These are phyloP conservation scores for Caloboletus firmus DNA, from an alignment of 1,284 basidiomycete species.

Conservation along the genomic window DNA sequence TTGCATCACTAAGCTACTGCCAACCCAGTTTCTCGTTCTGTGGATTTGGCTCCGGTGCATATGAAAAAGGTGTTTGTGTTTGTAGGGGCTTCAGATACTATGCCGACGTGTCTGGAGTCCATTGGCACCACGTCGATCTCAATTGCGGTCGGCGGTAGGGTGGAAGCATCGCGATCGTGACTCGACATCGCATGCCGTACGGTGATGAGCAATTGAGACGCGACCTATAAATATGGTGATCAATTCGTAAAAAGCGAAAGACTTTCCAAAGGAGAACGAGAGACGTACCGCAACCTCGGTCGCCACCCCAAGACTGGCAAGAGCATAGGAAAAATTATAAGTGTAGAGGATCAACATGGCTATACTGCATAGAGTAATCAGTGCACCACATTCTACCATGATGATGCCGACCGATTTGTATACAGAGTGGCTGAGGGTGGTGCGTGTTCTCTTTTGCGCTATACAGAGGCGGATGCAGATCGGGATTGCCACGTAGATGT, in stretches of 20 bases:
- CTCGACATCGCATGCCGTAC: conserved; percentile 17
- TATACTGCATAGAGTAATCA: conserved; percentile 9
- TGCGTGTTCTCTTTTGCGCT: conserved; percentile 8
- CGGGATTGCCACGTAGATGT: conserved; percentile 14
- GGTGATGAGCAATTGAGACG: conserved; percentile 26
- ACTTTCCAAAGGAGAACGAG: too few relatives aligned
- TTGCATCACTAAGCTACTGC: background rate
- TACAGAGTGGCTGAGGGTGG: conserved; percentile 2
- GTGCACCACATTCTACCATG: conserved; percentile 16
- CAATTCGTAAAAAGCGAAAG: background rate
- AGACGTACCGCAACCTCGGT: conserved; percentile 21
- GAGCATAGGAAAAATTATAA: background rate
- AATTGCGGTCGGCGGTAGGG: background rate
- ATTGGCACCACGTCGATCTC: background rate
- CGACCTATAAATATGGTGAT: conserved; percentile 5
- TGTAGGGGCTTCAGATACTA: background rate
- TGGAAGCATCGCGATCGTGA: background rate
- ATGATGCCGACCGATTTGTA: conserved; percentile 13
- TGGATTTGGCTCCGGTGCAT: background rate
- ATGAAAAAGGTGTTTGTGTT: background rate
- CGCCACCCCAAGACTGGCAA: conserved; percentile 12
- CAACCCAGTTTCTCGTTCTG: background rate
- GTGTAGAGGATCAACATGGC: conserved; percentile 14
- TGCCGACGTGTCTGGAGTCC: background rate
- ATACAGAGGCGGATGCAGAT: conserved; percentile 19